phyloP scores from a whole-genome alignment of 2,329 filamentous ascomycete species.

The Penicillium glabrum region DNA sequence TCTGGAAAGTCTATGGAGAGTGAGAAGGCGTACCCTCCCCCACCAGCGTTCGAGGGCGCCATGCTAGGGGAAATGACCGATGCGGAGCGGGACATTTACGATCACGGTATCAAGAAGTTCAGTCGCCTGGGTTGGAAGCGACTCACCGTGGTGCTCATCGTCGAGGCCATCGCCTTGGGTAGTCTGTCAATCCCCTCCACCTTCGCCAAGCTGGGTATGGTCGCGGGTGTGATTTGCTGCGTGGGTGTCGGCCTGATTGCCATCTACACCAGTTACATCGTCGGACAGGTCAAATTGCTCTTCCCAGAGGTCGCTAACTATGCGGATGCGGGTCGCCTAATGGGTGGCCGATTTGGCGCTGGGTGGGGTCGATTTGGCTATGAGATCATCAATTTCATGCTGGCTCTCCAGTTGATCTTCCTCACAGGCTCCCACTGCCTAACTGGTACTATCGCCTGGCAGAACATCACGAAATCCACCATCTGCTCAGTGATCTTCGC shows the following conservation, averaged over 20 bases:
- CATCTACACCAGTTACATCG: constrained; percentile 38
- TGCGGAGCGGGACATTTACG: constrained; percentile 1
- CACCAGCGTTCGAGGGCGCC: constrained; percentile 18
- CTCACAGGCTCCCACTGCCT: constrained; percentile 5
- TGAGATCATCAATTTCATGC: constrained; percentile 10
- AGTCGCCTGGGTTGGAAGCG: constrained; percentile 6
- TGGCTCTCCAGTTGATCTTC: constrained; percentile 7
- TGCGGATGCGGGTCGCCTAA: constrained; percentile 43
- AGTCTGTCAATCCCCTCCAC: constrained; percentile 9
- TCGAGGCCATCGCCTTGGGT: constrained; percentile 9
- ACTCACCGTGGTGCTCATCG: constrained; percentile 9
- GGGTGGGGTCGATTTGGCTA: constrained; percentile 41
- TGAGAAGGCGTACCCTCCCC: constrained; percentile 9
- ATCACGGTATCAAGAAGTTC: constrained; percentile 9
- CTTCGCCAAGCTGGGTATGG: constrained; percentile 9
- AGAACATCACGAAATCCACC: constrained; percentile 5
- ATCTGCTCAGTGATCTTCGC: constrained; percentile 8
- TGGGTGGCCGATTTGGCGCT: constrained; percentile 40
- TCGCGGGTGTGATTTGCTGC: constrained; percentile 8
- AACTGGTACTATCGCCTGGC: constrained; percentile 8
- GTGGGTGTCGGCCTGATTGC: constrained; percentile 7
- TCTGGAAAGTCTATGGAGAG: constrained; percentile 13
- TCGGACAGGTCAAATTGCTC: constrained; percentile 38
- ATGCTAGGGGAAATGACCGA: constrained; percentile 10
- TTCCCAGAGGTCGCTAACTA: constrained; percentile 44